Base-by-base conservation (phyloP, 805 yeast genomes). In the Cyberlindnera mrakii region DNA sequence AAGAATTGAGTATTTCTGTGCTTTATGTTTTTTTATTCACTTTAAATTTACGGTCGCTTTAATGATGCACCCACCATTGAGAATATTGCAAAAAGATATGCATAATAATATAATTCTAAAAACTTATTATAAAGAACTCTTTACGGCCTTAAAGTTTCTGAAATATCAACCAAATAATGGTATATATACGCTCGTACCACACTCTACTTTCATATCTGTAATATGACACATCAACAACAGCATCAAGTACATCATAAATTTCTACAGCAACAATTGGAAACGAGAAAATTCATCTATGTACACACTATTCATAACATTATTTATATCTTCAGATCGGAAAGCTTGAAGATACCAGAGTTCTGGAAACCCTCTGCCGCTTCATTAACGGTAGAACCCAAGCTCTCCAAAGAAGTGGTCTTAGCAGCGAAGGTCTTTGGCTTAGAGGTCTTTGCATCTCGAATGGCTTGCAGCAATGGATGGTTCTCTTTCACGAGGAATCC, bases 401-500 rank as follows among this genome's bases (percentile, higher is more conserved):
- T 31, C 36, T 48, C 45, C 20, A 36, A 19, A 11, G 46, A 33
- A 2, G 30, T 33, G 8, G 19, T 44, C 37, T 50, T 51, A 11
- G 27, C 37, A n/a, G 18, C 37, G 16, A 36, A 39, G 15, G 27
- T 35, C 36, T 35, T 46, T 37, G 48, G 49, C 37, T 45, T 47
- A 3, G 36, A 35, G 7, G 30, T 34, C 40, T 47, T 50, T 4
- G 60, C 57, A 5, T 43, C 37, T 18, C 47, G 46, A 31, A 58
- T 55, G 3, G 59, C 55, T 9, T 49, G 41, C 5, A 43, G 43
- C 17, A 57, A 47, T n/a, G 50, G 48, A 33, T 53, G 44, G 36
- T 56, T 50, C 48, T 59, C 77, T 54, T 65, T 73, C 40, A 57
- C 61, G 57, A 89, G 65, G 59, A 87, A 91, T 7, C 99, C 99